Percentiles rank a stretch among this genome's conserved stretches.
Conservation (phyloP, 305 asterid species). For the Striga hermonthica region DNA sequence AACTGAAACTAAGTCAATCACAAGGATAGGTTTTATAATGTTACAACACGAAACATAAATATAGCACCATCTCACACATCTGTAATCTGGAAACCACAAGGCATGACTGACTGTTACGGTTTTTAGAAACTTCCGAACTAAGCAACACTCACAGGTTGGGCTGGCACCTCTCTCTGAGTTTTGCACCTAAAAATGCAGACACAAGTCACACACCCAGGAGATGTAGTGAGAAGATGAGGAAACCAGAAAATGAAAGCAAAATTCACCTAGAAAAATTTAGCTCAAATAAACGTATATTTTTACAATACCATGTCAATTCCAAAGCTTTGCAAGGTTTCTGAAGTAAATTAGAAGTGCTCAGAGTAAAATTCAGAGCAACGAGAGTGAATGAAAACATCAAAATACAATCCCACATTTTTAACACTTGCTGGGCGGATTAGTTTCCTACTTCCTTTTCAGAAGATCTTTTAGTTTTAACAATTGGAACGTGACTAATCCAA, state of each 20-base stretch:
- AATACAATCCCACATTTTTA: too few relatives aligned
- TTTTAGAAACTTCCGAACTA: slow-evolving; percentile 28
- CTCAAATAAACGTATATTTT: too few relatives aligned
- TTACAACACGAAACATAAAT: background rate
- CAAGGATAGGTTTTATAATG: too few relatives aligned
- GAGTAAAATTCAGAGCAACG: background rate
- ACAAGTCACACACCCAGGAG: background rate
- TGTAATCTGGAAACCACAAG: slow-evolving; percentile 12
- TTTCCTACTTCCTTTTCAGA: too few relatives aligned
- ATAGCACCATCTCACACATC: slow-evolving; percentile 16
- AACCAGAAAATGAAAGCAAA: background rate
- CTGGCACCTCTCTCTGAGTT: slow-evolving; percentile 51
- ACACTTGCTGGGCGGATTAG: too few relatives aligned
- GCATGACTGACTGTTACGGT: slow-evolving; percentile 14
- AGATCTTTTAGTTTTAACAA: too few relatives aligned
- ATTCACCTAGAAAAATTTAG: background rate
- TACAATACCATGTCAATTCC: slow-evolving; percentile 1
- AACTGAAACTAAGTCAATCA: too few relatives aligned
- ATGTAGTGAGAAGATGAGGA: background rate
- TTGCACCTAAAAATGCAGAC: slow-evolving; percentile 66
- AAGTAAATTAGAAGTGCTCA: background rate
- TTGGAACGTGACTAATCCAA: too few relatives aligned
- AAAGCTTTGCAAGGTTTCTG: background rate
- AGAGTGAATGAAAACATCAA: too few relatives aligned
- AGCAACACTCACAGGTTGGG: slow-evolving; percentile 57